Evolutionary conservation across 2,329 filamentous ascomycete species (phyloP).

Genomic region (Daldinia eschscholtzii): DNA sequence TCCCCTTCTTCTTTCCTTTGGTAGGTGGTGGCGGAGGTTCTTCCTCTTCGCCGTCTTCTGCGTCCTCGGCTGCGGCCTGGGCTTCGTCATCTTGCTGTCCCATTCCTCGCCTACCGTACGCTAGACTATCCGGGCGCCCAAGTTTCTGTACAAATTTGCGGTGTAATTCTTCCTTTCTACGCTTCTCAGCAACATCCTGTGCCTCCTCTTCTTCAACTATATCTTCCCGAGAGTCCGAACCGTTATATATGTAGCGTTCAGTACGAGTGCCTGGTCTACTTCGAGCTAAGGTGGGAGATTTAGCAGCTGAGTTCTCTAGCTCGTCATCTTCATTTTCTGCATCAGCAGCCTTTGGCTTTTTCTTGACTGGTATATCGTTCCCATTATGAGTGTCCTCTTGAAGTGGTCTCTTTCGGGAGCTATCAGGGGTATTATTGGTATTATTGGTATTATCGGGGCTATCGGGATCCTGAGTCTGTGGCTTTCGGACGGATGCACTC

Average conservation of each 20-base stretch:
- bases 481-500: constrained; percentile 54
- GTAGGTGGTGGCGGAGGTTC: constrained; percentile 62
- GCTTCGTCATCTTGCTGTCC: constrained; percentile 66
- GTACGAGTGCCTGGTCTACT: constrained; percentile 58
- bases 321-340: constrained; percentile 57
- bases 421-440: constrained; percentile 45
- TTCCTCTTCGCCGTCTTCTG: constrained; percentile 68
- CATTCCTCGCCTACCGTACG: constrained; percentile 72
- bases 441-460: constrained; percentile 44
- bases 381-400: constrained; percentile 61
- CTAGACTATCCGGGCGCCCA: constrained; percentile 84
- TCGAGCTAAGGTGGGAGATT: constrained; percentile 39
- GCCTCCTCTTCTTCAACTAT: constrained; percentile 54
- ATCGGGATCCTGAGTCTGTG: constrained; percentile 49
- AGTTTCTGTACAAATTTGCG: constrained; percentile 90
- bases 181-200: constrained; percentile 63
- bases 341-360: constrained; percentile 60
- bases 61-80: constrained; percentile 63
- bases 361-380: constrained; percentile 59
- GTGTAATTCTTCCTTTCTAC: constrained; percentile 79
- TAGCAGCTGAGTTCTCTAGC: constrained; percentile 54
- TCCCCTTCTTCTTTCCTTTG: constrained; percentile 74
- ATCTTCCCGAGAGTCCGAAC: constrained; percentile 59
- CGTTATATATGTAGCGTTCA: constrained; percentile 65
- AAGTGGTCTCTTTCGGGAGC: constrained; percentile 64